Percentiles rank a stretch among this genome's conserved stretches.
Evolutionary conservation across 306 rosid species (phyloP).

Genomic region (Lupinus albus): DNA sequence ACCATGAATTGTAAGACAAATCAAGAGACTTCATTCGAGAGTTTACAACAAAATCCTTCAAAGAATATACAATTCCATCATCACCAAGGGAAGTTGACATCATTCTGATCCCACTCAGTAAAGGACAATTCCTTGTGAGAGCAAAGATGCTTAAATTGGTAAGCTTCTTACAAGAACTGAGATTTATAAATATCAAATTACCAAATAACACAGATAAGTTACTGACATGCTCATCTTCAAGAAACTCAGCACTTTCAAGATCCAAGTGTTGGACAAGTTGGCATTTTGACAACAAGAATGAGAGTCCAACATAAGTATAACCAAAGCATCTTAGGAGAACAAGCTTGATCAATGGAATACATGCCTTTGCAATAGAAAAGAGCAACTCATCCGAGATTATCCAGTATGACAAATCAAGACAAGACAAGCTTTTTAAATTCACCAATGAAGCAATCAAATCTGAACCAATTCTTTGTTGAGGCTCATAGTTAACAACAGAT

Average conservation of each 20-base stretch:
- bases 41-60: conserved; percentile 36
- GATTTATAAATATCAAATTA: conserved; percentile 49
- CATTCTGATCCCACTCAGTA: conserved; percentile 54
- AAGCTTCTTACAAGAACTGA: conserved; percentile 43
- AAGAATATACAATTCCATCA: conserved; percentile 8
- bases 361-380: conserved; percentile 46
- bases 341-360: conserved; percentile 62
- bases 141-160: conserved; percentile 52
- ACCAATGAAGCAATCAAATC: conserved; percentile 36
- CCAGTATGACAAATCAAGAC: conserved; percentile 45
- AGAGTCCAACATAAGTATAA: conserved; percentile 51
- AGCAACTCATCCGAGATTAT: conserved; percentile 59
- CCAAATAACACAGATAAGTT: conserved; percentile 51
- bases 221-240: conserved; percentile 43
- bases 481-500: conserved; percentile 12
- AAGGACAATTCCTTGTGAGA: conserved; percentile 53
- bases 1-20: conserved; percentile 40
- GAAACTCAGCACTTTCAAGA: conserved; percentile 42
- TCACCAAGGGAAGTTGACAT: conserved; percentile 39
- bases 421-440: conserved; percentile 39
- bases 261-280: conserved; percentile 51
- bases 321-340: conserved; percentile 38
- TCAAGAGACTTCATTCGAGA: conserved; percentile 48
- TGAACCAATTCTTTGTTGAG: neutral
- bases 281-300: conserved; percentile 47